Conservation (phyloP, 1,284 basidiomycete species). For the Tremellales sp. region DNA sequence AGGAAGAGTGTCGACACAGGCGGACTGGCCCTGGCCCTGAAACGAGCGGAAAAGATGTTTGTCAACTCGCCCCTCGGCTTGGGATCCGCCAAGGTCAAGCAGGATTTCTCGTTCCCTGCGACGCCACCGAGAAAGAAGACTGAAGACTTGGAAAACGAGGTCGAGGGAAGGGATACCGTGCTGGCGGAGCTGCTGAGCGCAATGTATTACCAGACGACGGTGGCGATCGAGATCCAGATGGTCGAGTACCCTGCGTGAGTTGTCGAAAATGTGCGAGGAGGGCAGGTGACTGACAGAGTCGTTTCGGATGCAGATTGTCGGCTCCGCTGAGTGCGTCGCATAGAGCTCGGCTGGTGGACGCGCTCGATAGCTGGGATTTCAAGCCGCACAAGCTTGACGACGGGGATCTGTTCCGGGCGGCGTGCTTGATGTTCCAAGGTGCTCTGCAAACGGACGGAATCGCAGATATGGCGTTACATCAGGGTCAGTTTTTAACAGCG, state of each 20-base stretch:
- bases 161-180: conserved; percentile 53
- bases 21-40: conserved; percentile 71
- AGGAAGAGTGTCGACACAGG: conserved; percentile 78
- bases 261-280: neutral
- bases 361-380: conserved; percentile 76
- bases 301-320: conserved; percentile 30
- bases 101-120: conserved; percentile 18
- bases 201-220: conserved; percentile 72
- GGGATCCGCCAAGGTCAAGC: conserved; percentile 8
- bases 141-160: conserved; percentile 44
- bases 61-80: conserved; percentile 3
- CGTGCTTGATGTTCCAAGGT: conserved; percentile 65
- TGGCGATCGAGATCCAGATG: conserved; percentile 59
- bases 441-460: conserved; percentile 62
- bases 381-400: conserved; percentile 75
- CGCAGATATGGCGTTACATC: conserved; percentile 60
- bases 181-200: conserved; percentile 75
- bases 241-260: conserved; percentile 45
- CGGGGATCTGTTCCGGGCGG: conserved; percentile 73
- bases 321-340: conserved; percentile 43
- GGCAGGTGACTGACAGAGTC: neutral
- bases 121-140: neutral
- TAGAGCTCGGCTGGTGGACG: conserved; percentile 54
- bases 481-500: conserved; percentile 55
- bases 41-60: conserved; percentile 47